Base-by-base conservation (phyloP, 129 eudicot genomes). In the Sambucus nigra region DNA sequence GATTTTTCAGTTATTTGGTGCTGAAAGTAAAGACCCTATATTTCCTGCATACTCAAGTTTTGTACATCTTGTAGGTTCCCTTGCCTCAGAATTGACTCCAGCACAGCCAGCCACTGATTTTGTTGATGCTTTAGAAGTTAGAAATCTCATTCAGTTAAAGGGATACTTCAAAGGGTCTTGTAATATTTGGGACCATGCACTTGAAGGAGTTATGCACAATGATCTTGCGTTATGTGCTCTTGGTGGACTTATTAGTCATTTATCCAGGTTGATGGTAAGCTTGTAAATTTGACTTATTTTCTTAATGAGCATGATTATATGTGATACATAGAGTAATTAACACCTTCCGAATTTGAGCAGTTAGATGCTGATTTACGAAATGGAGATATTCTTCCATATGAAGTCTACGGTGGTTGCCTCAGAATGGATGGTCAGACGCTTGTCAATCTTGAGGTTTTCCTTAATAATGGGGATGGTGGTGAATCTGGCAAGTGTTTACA, bases 361-460 rank as follows among this genome's bases (percentile, higher is more conserved):
- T 56, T 82, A 55, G 80, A 74, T 38, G 99, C 82, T 72, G 73
- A 73, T 41, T 54, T 91, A 41, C 73, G 78, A 24, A 85, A 86
- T 50, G 99, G 99, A 51, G 94, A 82, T 64, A 59, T 91, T 50
- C 55, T 72, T 19, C 72, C 86, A 12, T 91, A 91, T 57, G 76
- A 91, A 75, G 89, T 91, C 61, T 85, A 79, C 57, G 77, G 35
- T 45, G 99, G 99, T 55, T 79, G 79, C 69, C 94, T 91, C 52
- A 72, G 94, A 74, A 82, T 91, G 95, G 99, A 91, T 27, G 99
- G 99, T 21, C 99, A 86, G 66, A 91, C 99, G 38, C 73, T 86
- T 50, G 73, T 71, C 17, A 91, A 91, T 79, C 93, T 91, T 66
- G 99, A 91, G 68, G 71, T 91, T 50, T 91, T 91, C 70, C 70